A percentile compares a stretch with the other conserved stretches of the same genome.
Evolutionary conservation across 1,139 yeast species (phyloP).

Genomic region (Sugiyamaella castrensis): DNA sequence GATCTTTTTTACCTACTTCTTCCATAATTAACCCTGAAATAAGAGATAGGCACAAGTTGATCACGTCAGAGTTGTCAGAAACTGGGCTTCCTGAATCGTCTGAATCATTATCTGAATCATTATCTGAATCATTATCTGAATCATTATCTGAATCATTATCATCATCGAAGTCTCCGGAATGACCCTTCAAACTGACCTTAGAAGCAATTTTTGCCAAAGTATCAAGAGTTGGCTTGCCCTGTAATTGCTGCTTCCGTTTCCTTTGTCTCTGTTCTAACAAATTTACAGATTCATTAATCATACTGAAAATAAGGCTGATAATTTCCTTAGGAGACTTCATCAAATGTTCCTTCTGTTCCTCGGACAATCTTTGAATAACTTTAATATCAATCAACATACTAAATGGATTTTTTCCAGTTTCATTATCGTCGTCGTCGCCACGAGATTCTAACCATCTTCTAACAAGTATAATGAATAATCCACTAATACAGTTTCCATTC

Average conservation of each 20-base stretch:
- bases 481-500: slow-evolving; percentile 48
- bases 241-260: neutral
- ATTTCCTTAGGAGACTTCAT: slow-evolving; percentile 62
- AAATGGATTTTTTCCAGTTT: slow-evolving; percentile 50
- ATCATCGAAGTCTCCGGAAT: slow-evolving; percentile 11
- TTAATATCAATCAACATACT: slow-evolving; percentile 58
- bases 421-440: slow-evolving; percentile 19
- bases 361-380: slow-evolving; percentile 61
- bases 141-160: slow-evolving; percentile 29
- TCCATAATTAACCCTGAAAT: slow-evolving; percentile 33
- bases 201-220: slow-evolving; percentile 1
- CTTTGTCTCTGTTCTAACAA: slow-evolving; percentile 15
- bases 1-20: slow-evolving; percentile 40
- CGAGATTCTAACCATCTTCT: slow-evolving; percentile 54
- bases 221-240: neutral
- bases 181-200: neutral
- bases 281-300: slow-evolving; percentile 38
- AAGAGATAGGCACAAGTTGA: slow-evolving; percentile 32
- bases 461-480: slow-evolving; percentile 52
- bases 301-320: slow-evolving; percentile 52
- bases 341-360: slow-evolving; percentile 56
- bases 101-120: slow-evolving; percentile 30
- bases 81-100: slow-evolving; percentile 25
- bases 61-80: slow-evolving; percentile 32
- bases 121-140: slow-evolving; percentile 27